A percentile compares a stretch with the other conserved stretches of the same genome.
phyloP scores from a whole-genome alignment of 306 rosid genomes.

The cucumber (Cucumis sativus) region DNA sequence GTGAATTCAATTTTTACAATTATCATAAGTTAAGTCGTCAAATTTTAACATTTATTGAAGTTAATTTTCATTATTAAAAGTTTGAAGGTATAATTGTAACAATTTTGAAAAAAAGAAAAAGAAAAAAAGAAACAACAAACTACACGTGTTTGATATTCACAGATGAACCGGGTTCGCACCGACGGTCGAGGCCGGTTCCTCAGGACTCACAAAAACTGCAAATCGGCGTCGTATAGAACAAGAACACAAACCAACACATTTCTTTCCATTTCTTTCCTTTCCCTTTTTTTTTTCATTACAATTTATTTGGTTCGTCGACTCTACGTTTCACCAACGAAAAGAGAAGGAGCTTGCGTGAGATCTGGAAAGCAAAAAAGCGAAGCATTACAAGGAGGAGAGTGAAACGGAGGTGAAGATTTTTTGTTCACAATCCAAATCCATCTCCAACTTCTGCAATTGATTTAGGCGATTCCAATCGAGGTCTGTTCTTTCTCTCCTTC shows the following conservation, averaged over 20 bases:
- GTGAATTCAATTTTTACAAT: no score
- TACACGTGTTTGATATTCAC: no score
- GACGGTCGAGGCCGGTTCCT: not conserved
- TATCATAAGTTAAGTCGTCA: no score
- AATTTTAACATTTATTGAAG: no score
- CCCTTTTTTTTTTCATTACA: not conserved
- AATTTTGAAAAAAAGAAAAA: no score
- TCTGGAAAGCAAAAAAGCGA: constrained; percentile 2
- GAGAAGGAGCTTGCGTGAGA: constrained; percentile 26
- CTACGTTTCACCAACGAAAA: constrained; percentile 6
- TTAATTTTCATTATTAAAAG: no score
- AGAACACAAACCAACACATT: not conserved
- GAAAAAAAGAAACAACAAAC: no score
- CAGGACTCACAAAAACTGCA: not conserved
- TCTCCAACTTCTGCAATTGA: not conserved
- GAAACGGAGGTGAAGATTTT: not conserved
- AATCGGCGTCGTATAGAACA: not conserved
- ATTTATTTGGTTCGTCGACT: not conserved
- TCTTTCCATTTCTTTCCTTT: not conserved
- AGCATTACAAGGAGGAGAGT: not conserved
- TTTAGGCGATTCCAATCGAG: constrained; percentile 19
- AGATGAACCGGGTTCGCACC: not conserved
- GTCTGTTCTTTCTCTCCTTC: constrained; percentile 14
- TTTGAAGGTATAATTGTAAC: no score
- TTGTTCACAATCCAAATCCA: not conserved